These are phyloP conservation scores for Apiospora phragmitis DNA, from an alignment of 2,329 filamentous ascomycete genomes.

Conservation along the genomic window DNA sequence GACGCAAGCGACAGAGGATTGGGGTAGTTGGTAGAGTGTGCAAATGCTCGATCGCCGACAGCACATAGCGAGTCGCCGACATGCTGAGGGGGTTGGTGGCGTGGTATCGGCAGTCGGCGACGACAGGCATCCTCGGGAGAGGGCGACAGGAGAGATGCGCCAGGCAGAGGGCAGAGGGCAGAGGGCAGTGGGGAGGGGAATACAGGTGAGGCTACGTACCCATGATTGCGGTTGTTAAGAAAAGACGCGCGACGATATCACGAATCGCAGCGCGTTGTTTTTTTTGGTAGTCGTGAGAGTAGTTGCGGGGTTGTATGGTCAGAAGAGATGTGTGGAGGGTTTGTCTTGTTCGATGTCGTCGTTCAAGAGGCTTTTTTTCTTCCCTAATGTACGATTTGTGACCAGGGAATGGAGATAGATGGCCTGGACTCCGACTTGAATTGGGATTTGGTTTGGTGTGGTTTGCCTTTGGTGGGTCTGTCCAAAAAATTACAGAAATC, in stretches of 20 bases:
- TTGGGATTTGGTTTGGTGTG: slow-evolving; percentile 9
- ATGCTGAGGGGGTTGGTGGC: background rate
- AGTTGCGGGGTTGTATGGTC: slow-evolving; percentile 2
- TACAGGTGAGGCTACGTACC: slow-evolving; percentile 43
- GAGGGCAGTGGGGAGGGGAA: background rate
- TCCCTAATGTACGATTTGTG: slow-evolving; percentile 1
- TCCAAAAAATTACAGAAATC: background rate
- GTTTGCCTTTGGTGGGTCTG: slow-evolving; percentile 1
- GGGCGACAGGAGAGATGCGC: background rate
- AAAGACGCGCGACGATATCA: slow-evolving; percentile 27
- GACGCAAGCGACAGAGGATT: background rate
- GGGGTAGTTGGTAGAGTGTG: background rate
- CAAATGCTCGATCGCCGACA: background rate
- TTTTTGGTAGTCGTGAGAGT: slow-evolving; percentile 15
- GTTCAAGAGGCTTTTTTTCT: slow-evolving; percentile 5
- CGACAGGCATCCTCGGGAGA: background rate
- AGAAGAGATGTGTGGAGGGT: background rate
- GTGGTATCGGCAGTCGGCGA: background rate
- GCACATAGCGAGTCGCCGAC: background rate
- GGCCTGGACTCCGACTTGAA: slow-evolving; percentile 1
- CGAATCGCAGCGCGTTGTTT: slow-evolving; percentile 24
- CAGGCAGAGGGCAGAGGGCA: slow-evolving; percentile 1
- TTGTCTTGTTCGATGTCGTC: background rate
- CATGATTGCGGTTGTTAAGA: slow-evolving; percentile 59
- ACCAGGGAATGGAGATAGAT: slow-evolving; percentile 6